Conservation (phyloP, 768 basidiomycete genomes). For the Gymnopilus dilepis region DNA sequence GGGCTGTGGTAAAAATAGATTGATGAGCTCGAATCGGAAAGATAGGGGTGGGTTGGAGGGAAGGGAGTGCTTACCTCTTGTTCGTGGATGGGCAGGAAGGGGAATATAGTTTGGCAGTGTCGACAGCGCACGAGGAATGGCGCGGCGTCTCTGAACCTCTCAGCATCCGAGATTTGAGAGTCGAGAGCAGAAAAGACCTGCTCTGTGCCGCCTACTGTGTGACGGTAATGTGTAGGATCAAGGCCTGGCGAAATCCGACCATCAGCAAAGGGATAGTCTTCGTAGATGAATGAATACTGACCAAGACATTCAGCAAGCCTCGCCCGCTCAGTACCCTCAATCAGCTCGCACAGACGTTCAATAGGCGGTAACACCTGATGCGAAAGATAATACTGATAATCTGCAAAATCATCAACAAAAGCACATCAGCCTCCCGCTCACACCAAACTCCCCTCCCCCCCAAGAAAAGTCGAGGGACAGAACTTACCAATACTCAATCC, state of each 20-base stretch:
- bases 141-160: conserved; percentile 81
- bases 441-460: too few relatives aligned
- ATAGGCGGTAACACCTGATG: conserved; percentile 94
- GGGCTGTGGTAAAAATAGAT: conserved; percentile 48
- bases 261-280: conserved; percentile 37
- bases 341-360: conserved; percentile 93
- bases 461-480: not conserved
- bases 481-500: conserved; percentile 73
- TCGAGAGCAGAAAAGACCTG: conserved; percentile 80
- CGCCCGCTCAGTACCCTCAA: conserved; percentile 92
- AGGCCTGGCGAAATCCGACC: conserved; percentile 41
- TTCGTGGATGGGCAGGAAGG: conserved; percentile 65
- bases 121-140: conserved; percentile 81
- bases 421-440: too few relatives aligned
- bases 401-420: conserved; percentile 50
- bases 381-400: conserved; percentile 90
- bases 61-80: conserved; percentile 49
- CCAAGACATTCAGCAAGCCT: conserved; percentile 95
- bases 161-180: conserved; percentile 85
- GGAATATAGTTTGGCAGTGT: conserved; percentile 63
- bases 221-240: conserved; percentile 38
- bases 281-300: conserved; percentile 32
- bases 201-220: conserved; percentile 54
- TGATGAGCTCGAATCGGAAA: not conserved
- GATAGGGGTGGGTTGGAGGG: not conserved